These are phyloP conservation scores for Flaveria trinervia DNA, from an alignment of 129 eudicot genomes.

Conservation along the genomic window DNA sequence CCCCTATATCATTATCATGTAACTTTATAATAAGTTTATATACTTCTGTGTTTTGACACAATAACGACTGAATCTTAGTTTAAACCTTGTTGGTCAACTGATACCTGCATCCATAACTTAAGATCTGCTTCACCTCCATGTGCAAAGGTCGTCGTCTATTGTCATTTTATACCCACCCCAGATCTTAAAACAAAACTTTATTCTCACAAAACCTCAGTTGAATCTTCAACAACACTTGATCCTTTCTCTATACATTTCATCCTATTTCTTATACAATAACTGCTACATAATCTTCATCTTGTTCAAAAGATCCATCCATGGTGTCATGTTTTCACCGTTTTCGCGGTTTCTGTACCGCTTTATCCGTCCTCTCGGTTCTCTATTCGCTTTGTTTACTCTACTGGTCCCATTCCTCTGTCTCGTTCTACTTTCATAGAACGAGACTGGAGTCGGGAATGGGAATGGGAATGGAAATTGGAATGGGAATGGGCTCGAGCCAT, in stretches of 20 bases:
- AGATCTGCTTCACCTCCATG: slow-evolving; percentile 46
- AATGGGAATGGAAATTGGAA: neutral
- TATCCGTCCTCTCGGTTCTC: slow-evolving; percentile 45
- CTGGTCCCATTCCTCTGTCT: slow-evolving; percentile 44
- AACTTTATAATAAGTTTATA: too few relatives aligned
- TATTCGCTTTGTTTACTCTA: slow-evolving; percentile 52
- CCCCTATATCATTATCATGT: too few relatives aligned
- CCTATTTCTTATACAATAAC: neutral
- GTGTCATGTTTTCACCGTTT: slow-evolving; percentile 33
- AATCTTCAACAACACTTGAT: slow-evolving; percentile 19
- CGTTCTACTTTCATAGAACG: slow-evolving; percentile 32
- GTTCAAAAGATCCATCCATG: slow-evolving; percentile 30
- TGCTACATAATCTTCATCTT: slow-evolving; percentile 1
- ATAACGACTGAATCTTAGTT: slow-evolving; percentile 19
- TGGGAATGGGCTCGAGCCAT: slow-evolving; percentile 15
- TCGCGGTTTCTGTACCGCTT: slow-evolving; percentile 43
- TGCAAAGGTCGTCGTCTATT: slow-evolving; percentile 30
- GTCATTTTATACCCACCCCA: neutral
- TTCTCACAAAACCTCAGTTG: slow-evolving; percentile 7
- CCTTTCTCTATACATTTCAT: slow-evolving; percentile 2
- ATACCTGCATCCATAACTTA: slow-evolving; percentile 22
- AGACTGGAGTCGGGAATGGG: slow-evolving; percentile 1
- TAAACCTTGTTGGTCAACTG: slow-evolving; percentile 46
- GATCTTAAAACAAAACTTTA: slow-evolving; percentile 18
- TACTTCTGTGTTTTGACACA: neutral